Percentiles rank a stretch among this genome's conserved stretches.
Conservation (phyloP, 805 yeast species). For the Yamadazyma laniorum region DNA sequence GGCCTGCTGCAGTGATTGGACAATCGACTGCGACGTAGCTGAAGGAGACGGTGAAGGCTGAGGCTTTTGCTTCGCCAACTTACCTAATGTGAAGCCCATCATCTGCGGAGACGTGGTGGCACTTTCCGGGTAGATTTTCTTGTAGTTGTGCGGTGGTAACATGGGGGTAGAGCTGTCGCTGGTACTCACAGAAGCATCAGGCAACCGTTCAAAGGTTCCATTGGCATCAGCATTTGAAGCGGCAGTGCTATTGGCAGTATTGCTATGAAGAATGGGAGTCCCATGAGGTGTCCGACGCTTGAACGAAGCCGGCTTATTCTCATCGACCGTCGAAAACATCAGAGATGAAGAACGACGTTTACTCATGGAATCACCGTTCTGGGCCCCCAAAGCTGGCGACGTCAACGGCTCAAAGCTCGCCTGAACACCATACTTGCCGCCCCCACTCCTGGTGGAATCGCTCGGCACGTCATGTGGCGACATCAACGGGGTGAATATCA, state of each 20-base stretch:
- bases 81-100: slow-evolving; percentile 48
- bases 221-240: too few species aligned
- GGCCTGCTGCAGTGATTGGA: neutral
- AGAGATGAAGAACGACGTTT: slow-evolving; percentile 35
- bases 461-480: slow-evolving; percentile 75
- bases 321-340: slow-evolving; percentile 30
- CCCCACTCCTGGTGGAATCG: slow-evolving; percentile 37
- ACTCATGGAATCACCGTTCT: slow-evolving; percentile 15
- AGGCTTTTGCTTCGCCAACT: slow-evolving; percentile 35
- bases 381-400: slow-evolving; percentile 64
- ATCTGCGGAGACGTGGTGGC: slow-evolving; percentile 25
- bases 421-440: slow-evolving; percentile 20
- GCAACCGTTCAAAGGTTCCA: slow-evolving; percentile 24
- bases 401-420: slow-evolving; percentile 53
- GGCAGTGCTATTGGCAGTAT: slow-evolving; percentile 3
- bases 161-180: slow-evolving; percentile 25
- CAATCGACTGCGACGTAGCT: neutral
- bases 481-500: slow-evolving; percentile 70
- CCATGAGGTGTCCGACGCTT: slow-evolving; percentile 46
- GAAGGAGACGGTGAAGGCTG: neutral
- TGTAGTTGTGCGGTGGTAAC: slow-evolving; percentile 39
- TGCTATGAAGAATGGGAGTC: slow-evolving; percentile 29
- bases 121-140: slow-evolving; percentile 17
- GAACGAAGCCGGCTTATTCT: slow-evolving; percentile 19
- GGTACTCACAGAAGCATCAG: slow-evolving; percentile 21